Base-by-base conservation (phyloP, 2,329 filamentous ascomycete genomes). In the Xylariaceae sp. region DNA sequence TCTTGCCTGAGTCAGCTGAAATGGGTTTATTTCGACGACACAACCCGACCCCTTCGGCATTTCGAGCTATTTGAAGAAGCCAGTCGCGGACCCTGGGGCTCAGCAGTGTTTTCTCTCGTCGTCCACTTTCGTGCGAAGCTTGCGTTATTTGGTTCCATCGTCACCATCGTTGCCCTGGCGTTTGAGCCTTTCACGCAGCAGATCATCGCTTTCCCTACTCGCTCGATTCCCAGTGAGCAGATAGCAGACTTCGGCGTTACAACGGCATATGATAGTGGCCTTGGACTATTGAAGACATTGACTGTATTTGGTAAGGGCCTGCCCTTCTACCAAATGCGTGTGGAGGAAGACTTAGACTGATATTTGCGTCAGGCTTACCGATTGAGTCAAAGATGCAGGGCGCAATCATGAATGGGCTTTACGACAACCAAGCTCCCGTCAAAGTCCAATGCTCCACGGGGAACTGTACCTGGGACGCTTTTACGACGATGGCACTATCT, bases 61-160 rank as follows among this genome's bases (percentile, higher is more conserved):
- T 47, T 47, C 14, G 45, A 47, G 30, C 11, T 42, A 36, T 47
- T 47, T 19, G 45, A 47, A 17, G 39, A 42, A 17, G 45, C 45
- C 9, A 47, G 45, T 39, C 45, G 45, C 11, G 45, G 45, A 11
- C 45, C 45, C 11, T 47, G 45, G 39, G 45, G 45, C 11, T 19
- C 45, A 11, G 27, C 15, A 10, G 39, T 27, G 10, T 36, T 47
- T 6, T 41, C 32, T 14, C 42, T 17, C n/a, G 12, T n/a, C 22
- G 14, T 47, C 17, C 36, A 35, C 12, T 30, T 42, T 17, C 39
- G 30, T 18, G 45, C 45, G 30, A 47, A 35, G 39, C 30, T 42
- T 7, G 45, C 39, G 7, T 42, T 47, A 15, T 42, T 42, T 14
- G 39, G 27, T 17, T 33, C 45, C 11, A 33, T 47, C 27, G 30